phyloP scores from a whole-genome alignment of 176 grass and related monocot species.

The Hordeum vulgare region MorexV3_pseudomolecules_assembly NC_058524.1:413789336-413789835 shows the following conservation, averaged over 20 bases:
- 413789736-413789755: neutral
- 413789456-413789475: neutral
- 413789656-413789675: slow-evolving; percentile 53
- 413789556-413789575: slow-evolving; percentile 45
- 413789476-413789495: neutral
- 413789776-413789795: slow-evolving; percentile 4
- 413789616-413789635: slow-evolving; percentile 67
- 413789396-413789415: slow-evolving; percentile 86
- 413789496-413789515: neutral
- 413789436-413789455: slow-evolving; percentile 52
- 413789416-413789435: slow-evolving; percentile 61
- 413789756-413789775: slow-evolving; percentile 10
- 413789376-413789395: slow-evolving; percentile 97
- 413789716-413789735: neutral
- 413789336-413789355: slow-evolving; percentile 86
- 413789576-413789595: slow-evolving; percentile 89
- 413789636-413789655: slow-evolving; percentile 88
- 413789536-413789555: neutral
- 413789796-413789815: slow-evolving; percentile 42
- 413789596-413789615: slow-evolving; percentile 91
- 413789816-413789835: slow-evolving; percentile 37
- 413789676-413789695: neutral
- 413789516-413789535: slow-evolving; percentile 4
- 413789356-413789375: slow-evolving; percentile 88
- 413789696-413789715: neutral